Conservation (phyloP, 352 stramenopile species). For the Phytophthora citricola region DNA sequence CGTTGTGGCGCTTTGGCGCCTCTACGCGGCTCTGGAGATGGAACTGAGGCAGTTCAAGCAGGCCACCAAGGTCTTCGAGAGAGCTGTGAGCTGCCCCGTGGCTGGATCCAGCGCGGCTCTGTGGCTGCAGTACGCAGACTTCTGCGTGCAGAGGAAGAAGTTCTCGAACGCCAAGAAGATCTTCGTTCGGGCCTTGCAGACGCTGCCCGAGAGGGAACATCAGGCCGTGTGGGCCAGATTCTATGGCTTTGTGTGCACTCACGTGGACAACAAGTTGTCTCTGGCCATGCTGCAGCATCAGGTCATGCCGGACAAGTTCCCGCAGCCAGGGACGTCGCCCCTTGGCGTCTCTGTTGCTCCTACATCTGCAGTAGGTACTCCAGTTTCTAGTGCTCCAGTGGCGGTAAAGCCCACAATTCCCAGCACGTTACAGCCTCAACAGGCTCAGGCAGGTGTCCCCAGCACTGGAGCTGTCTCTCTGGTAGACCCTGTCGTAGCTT, state of each 20-base stretch:
- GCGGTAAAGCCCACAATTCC: slow-evolving; percentile 14
- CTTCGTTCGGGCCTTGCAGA: slow-evolving; percentile 63
- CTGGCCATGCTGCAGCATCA: slow-evolving; percentile 65
- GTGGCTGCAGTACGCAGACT: slow-evolving; percentile 76
- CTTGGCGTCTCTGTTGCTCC: slow-evolving; percentile 2
- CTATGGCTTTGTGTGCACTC: slow-evolving; percentile 65
- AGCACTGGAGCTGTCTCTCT: slow-evolving; percentile 20
- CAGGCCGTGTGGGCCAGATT: slow-evolving; percentile 57
- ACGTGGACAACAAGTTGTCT: slow-evolving; percentile 67
- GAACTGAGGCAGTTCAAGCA: slow-evolving; percentile 87
- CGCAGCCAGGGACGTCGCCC: slow-evolving; percentile 19
- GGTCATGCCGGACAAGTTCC: slow-evolving; percentile 50
- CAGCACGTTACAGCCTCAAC: slow-evolving; percentile 31
- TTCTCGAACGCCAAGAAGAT: slow-evolving; percentile 81
- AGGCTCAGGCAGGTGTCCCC: background rate
- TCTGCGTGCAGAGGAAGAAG: slow-evolving; percentile 79
- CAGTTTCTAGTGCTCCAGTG: background rate
- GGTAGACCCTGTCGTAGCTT: slow-evolving; percentile 62
- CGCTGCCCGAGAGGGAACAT: slow-evolving; percentile 50
- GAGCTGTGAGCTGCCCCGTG: slow-evolving; percentile 58
- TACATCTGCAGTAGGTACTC: slow-evolving; percentile 8
- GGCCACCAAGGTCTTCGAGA: slow-evolving; percentile 82
- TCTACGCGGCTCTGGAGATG: slow-evolving; percentile 82
- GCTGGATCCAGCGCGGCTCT: slow-evolving; percentile 42
- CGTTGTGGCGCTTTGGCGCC: slow-evolving; percentile 55